phyloP scores from a whole-genome alignment of 257 asterid genomes.

The Petunia axillaris region DNA sequence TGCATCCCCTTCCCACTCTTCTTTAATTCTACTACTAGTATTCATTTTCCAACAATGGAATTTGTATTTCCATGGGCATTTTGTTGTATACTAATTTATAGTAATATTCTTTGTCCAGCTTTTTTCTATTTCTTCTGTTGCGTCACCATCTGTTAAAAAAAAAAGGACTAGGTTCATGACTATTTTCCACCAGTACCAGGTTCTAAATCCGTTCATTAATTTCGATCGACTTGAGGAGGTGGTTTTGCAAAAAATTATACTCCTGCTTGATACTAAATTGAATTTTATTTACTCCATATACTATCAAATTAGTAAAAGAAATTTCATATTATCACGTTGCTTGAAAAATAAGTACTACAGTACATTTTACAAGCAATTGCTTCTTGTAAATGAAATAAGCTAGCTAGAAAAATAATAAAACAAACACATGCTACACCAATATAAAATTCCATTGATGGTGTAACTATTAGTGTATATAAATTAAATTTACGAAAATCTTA shows the following conservation, averaged over 20 bases:
- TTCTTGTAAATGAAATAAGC: too few species aligned
- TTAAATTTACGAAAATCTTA: not conserved
- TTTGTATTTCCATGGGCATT: not conserved
- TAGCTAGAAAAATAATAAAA: too few species aligned
- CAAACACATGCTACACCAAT: too few species aligned
- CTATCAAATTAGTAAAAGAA: too few species aligned
- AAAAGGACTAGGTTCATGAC: not conserved
- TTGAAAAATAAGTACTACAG: too few species aligned
- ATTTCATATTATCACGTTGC: too few species aligned
- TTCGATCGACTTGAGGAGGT: too few species aligned
- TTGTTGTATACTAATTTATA: not conserved
- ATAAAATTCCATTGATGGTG: too few species aligned
- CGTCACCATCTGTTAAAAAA: not conserved
- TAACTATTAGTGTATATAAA: not conserved
- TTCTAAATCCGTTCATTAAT: not conserved
- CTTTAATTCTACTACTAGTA: not conserved
- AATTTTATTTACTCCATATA: too few species aligned
- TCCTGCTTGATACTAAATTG: too few species aligned
- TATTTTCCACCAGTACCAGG: not conserved
- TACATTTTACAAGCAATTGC: too few species aligned
- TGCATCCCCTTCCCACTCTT: constrained; percentile 6
- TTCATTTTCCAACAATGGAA: not conserved
- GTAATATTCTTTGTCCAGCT: not conserved
- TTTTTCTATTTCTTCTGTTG: not conserved
- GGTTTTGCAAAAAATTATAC: too few species aligned